phyloP scores from a whole-genome alignment of 208 protist genomes.

The Leishmania tropica region DNA sequence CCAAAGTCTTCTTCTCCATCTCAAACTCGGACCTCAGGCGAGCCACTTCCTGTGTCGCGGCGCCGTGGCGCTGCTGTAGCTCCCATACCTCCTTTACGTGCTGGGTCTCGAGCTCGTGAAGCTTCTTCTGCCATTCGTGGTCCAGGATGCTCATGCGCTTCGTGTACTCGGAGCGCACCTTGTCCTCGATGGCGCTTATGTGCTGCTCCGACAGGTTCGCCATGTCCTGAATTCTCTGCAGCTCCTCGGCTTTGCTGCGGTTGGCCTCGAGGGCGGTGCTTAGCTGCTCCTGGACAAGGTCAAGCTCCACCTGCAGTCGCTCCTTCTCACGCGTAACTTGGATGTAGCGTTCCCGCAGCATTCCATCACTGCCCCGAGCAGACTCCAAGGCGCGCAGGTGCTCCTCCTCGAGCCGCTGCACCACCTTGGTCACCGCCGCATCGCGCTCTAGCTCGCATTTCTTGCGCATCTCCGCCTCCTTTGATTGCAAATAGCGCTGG shows the following conservation, averaged over 20 bases:
- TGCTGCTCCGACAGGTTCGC: conserved; percentile 51
- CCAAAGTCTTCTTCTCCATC: conserved; percentile 55
- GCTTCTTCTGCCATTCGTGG: conserved; percentile 67
- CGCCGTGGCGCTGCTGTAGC: conserved; percentile 51
- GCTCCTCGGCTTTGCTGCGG: conserved; percentile 53
- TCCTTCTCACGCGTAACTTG: conserved; percentile 75
- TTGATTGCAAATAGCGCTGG: conserved; percentile 44
- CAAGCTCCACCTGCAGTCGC: conserved; percentile 70
- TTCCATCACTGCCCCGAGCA: conserved; percentile 54
- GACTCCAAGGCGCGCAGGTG: conserved; percentile 58
- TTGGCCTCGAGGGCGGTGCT: conserved; percentile 38
- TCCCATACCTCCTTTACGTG: conserved; percentile 59
- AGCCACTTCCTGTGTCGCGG: conserved; percentile 39
- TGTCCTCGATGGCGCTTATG: conserved; percentile 58
- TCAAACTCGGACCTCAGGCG: conserved; percentile 43
- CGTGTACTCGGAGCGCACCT: conserved; percentile 53
- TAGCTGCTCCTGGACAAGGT: conserved; percentile 67
- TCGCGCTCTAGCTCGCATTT: conserved; percentile 79
- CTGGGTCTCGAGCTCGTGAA: conserved; percentile 61
- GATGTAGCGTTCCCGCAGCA: conserved; percentile 62
- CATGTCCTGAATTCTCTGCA: conserved; percentile 40
- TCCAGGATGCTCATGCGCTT: conserved; percentile 60
- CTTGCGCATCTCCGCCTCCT: conserved; percentile 64
- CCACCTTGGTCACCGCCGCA: conserved; percentile 62
- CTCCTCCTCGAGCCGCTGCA: conserved; percentile 67